A percentile compares a stretch with the other conserved stretches of the same genome.
Evolutionary conservation across 2,329 filamentous ascomycete genomes (phyloP).

Genomic region (Lachnellula hyalina): DNA sequence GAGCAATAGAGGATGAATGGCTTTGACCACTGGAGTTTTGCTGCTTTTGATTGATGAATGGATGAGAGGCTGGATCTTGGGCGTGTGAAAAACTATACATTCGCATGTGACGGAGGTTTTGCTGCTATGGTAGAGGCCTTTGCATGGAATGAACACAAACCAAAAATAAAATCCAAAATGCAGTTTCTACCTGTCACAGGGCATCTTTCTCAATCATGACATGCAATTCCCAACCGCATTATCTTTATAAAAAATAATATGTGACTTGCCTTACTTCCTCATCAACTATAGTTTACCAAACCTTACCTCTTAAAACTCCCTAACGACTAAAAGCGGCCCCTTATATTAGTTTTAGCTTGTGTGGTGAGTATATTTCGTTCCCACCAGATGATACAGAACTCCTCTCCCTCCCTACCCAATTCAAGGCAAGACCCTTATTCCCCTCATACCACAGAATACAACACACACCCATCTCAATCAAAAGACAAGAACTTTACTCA

Average conservation of each 20-base stretch:
- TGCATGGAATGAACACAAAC: constrained; percentile 2
- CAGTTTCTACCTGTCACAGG: not conserved
- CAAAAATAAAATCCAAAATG: not conserved
- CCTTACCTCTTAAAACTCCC: no score
- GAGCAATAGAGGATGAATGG: constrained; percentile 29
- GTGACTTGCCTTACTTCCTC: no score
- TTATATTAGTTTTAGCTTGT: not conserved
- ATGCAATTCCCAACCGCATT: not conserved
- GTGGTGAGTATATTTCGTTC: no score
- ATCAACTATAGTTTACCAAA: no score
- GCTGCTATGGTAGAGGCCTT: constrained; percentile 23
- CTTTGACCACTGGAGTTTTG: constrained; percentile 17
- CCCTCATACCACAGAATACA: not conserved
- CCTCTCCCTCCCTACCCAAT: no score
- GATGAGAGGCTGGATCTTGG: constrained; percentile 24
- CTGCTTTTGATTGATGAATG: constrained; percentile 19
- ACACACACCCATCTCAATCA: no score
- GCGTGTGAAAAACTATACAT: not conserved
- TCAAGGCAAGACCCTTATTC: no score
- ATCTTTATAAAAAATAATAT: not conserved
- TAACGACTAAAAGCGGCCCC: no score
- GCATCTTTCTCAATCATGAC: not conserved
- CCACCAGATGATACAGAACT: no score
- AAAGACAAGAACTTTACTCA: no score
- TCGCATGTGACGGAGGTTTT: not conserved